Base-by-base conservation (phyloP, 371 early-diverging fungal species). In the Apophysomyces sp. region DNA sequence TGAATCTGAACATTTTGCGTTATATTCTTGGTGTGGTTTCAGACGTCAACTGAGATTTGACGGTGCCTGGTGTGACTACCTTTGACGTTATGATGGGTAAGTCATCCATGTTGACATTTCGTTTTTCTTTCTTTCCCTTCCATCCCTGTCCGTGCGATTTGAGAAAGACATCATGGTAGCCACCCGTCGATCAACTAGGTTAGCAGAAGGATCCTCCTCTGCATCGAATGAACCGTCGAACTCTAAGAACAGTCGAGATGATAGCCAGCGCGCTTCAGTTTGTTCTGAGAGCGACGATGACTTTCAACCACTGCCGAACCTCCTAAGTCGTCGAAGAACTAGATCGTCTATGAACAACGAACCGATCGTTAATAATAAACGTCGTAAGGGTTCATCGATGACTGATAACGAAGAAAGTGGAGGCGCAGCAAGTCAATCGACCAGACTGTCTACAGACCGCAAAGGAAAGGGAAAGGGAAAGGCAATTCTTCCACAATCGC, bases 391-490 rank as follows among this genome's bases (percentile, higher is more conserved):
- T 15, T 7, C 27, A 0, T 6, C 27, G 24, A 30, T 6, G 39
- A 30, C 40, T 41, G 30, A 54, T 54, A n/a, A 61, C 30, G 16
- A 15, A 39, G 15, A 39, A 26, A 21, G 9, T 18, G 49, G 49
- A 44, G 49, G 49, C 49, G 49, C 59, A 30, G 51, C 41, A 31
- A 32, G 12, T 31, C 21, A n/a, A n/a, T 29, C 59, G 11, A 12
- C 59, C 12, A 31, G 31, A 9, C 15, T 29, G 3, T 51, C 18
- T 8, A 31, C 21, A 31, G 52, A 59, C 32, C 51, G 59, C n/a
- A 59, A 59, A 31, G 59, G 31, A 30, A 59, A 59, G 15, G 59
- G 31, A 30, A 59, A 59, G 15, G 59, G 51, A 32, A 31, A 26
- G 15, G 34, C 29, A 3, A 18, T 29, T 16, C 13, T 44, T 13